phyloP scores from a whole-genome alignment of 352 stramenopile species.

The Globisporangium irregulare region DNA sequence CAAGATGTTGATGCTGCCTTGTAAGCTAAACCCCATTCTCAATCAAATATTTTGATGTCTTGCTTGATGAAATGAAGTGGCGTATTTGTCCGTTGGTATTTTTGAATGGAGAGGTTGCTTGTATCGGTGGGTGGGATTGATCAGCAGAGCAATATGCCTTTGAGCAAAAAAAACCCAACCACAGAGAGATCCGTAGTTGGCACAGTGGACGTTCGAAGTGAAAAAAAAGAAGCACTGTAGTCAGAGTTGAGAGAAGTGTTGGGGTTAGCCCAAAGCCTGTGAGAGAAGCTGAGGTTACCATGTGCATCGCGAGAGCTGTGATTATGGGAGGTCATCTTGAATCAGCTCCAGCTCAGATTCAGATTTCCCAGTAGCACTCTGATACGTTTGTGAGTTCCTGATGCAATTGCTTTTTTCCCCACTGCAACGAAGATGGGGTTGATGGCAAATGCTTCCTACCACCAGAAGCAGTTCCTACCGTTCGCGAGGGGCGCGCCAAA shows the following conservation, averaged over 20 bases:
- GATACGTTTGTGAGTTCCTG: not conserved
- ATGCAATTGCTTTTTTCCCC: not conserved
- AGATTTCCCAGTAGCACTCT: not conserved
- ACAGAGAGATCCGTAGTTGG: no score
- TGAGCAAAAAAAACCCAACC: not conserved
- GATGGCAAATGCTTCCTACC: conserved; percentile 22
- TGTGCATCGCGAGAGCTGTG: no score
- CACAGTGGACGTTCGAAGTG: no score
- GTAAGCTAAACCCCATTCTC: not conserved
- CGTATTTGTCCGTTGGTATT: not conserved
- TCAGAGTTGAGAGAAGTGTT: no score
- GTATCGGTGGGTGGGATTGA: no score
- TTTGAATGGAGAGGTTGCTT: not conserved
- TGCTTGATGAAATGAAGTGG: not conserved
- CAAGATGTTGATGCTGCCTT: conserved; percentile 4
- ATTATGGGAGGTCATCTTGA: not conserved
- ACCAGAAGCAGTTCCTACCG: conserved; percentile 68
- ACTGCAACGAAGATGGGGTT: conserved; percentile 1
- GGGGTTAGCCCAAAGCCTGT: no score
- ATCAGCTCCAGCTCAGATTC: not conserved
- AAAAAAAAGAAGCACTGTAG: no score
- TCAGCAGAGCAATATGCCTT: no score
- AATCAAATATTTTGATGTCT: conserved; percentile 1
- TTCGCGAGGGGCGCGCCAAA: conserved; percentile 51
- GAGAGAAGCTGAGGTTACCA: no score